Conservation (phyloP, 2,329 filamentous ascomycete genomes). For the Penicillium sp. region DNA sequence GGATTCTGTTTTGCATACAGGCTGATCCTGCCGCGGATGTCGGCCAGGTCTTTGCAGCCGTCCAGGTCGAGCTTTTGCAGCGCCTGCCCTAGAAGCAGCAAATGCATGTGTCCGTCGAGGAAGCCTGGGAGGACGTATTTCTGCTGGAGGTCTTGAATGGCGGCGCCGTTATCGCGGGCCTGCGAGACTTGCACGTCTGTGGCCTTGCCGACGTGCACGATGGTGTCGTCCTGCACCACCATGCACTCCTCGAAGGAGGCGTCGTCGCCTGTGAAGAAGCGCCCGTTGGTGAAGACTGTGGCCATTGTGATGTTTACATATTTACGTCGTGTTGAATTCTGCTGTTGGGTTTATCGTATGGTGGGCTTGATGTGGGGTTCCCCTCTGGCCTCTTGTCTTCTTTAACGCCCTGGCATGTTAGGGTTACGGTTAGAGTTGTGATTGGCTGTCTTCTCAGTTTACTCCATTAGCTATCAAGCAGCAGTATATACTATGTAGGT, state of each 20-base stretch:
- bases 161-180: slow-evolving; percentile 19
- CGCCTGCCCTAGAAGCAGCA: slow-evolving; percentile 48
- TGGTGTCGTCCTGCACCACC: slow-evolving; percentile 38
- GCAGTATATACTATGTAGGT: no score
- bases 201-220: slow-evolving; percentile 38
- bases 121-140: slow-evolving; percentile 45
- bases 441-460: no score
- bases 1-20: slow-evolving; percentile 39
- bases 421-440: no score
- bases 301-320: slow-evolving; percentile 17
- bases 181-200: slow-evolving; percentile 22
- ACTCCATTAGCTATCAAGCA: no score
- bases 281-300: slow-evolving; percentile 30
- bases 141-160: slow-evolving; percentile 32
- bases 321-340: no score
- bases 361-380: background rate
- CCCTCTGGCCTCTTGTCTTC: no score
- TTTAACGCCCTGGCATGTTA: no score
- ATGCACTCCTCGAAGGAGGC: slow-evolving; percentile 31
- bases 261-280: slow-evolving; percentile 26
- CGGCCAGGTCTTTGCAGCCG: slow-evolving; percentile 38
- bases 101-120: slow-evolving; percentile 50
- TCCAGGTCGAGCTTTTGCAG: slow-evolving; percentile 44
- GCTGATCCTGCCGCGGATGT: slow-evolving; percentile 43
- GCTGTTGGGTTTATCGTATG: no score